phyloP scores from a whole-genome alignment of 306 rosid genomes.

The Casuarina glauca region DNA sequence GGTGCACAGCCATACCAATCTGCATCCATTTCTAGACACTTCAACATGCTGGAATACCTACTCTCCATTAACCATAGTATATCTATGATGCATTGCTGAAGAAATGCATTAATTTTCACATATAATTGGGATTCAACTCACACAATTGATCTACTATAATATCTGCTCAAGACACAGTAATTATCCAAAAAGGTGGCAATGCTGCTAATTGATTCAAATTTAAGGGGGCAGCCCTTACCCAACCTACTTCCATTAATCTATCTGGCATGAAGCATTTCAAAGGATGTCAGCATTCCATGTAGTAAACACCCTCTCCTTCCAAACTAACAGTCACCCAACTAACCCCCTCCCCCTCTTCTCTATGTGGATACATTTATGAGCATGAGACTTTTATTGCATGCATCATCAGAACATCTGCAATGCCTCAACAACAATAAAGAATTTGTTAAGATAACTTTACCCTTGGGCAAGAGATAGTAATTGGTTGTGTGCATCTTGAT shows the following conservation, averaged over 20 bases:
- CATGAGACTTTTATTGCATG: background rate
- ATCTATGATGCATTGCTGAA: background rate
- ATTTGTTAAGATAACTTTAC: slow-evolving; percentile 37
- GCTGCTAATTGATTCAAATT: background rate
- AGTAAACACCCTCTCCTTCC: background rate
- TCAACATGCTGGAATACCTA: slow-evolving; percentile 6
- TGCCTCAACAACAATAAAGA: slow-evolving; percentile 5
- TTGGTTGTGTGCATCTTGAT: slow-evolving; percentile 53
- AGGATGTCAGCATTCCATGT: background rate
- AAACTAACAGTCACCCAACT: background rate
- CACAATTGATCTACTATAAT: background rate
- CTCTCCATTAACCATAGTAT: background rate
- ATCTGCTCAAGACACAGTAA: background rate
- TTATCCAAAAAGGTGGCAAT: background rate
- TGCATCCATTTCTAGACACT: slow-evolving; percentile 6
- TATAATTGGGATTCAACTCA: background rate
- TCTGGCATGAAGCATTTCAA: background rate
- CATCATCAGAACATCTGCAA: background rate
- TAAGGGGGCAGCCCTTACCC: background rate
- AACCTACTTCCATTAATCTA: background rate
- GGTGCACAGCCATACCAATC: slow-evolving; percentile 1
- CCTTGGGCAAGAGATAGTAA: slow-evolving; percentile 62
- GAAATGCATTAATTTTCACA: background rate
- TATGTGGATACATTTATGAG: background rate
- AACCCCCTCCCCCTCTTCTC: background rate